Conservation (phyloP, 2,329 filamentous ascomycete species). For the Pestalotiopsis sp. region DNA sequence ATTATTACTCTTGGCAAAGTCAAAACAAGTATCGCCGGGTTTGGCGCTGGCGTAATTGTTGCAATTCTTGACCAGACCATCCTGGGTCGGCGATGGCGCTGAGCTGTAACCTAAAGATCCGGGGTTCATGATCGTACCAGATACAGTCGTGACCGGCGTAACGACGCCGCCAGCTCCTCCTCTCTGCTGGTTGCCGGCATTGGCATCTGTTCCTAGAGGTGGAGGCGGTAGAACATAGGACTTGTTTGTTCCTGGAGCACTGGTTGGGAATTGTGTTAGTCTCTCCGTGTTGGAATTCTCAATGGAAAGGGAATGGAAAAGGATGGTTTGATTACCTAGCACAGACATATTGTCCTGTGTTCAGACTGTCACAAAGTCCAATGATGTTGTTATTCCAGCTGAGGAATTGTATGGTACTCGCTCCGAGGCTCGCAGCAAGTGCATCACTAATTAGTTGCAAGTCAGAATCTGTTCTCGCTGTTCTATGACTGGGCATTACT, state of each 20-base stretch:
- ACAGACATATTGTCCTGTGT: conserved; percentile 6
- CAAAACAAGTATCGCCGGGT: conserved; percentile 5
- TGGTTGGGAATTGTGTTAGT: background rate
- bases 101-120: conserved; percentile 10
- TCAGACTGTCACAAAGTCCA: conserved; percentile 1
- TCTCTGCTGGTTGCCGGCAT: conserved; percentile 10
- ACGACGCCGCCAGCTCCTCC: conserved; percentile 5
- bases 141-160: conserved; percentile 3
- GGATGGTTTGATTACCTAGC: too few relatives aligned
- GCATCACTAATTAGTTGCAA: background rate
- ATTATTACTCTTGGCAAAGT: background rate
- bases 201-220: conserved; percentile 5
- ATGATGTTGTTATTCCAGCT: conserved; percentile 10
- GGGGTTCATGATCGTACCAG: background rate
- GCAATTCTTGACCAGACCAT: conserved; percentile 12
- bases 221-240: background rate
- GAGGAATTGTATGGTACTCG: background rate
- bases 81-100: conserved; percentile 14
- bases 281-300: background rate
- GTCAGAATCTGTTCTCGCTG: background rate
- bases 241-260: conserved; percentile 5
- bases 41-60: conserved; percentile 6
- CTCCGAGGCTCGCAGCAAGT: background rate
- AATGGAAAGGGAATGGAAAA: too few relatives aligned
- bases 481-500: background rate